Evolutionary conservation across 2,329 filamentous ascomycete species (phyloP), one percentile per base, ranked within the genome.

Genomic region (Cordyceps cateniannulata): DNA sequence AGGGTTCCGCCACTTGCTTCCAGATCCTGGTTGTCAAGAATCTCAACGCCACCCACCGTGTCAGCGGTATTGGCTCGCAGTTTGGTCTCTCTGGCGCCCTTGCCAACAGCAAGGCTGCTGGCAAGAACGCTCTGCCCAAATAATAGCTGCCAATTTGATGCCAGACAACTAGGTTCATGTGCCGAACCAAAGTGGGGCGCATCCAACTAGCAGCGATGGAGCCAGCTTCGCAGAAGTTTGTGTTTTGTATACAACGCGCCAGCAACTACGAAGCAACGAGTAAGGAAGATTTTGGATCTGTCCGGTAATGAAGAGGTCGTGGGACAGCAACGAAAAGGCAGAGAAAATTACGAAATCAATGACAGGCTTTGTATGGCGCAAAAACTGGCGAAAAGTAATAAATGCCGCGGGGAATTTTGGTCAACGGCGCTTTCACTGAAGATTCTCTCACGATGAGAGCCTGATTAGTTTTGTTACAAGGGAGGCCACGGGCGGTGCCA

Each of bases 21-120:
- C 91, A 96, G 79, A 89, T 96, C 69, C 87, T 87, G 20, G 79
- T 91, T 62, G 89, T 93, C 74, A 96, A 96, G 85, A 96, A 96
- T 79, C 82, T 96, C 75, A 96, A 96, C 79, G 86, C 88, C 40
- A 91, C 85, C 35, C 91, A 96, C 78, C 88, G 91, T 66, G 78
- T 93, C 65, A 85, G 93, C 67, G 91, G 90, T 49, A 81, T 93
- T 65, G 69, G 77, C 20, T 83, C 80, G 27, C 90, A 93, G 71
- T 90, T 82, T 69, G 86, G 82, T 52, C 82, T 96, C 48, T 74
- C 77, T 47, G 89, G 85, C 59, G 89, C 91, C 20, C 69, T 77
- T 25, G 68, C 67, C 22, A 68, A 70, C 76, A 68, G 69, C 18
- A 75, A 72, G 73, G 72, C 68, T 45, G 66, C 70, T 47, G 73